Percentiles rank a stretch among this genome's conserved stretches.
These are phyloP conservation scores for Vaccinium myrtillus DNA, from an alignment of 148 eudicot species.

Conservation along the genomic window DNA sequence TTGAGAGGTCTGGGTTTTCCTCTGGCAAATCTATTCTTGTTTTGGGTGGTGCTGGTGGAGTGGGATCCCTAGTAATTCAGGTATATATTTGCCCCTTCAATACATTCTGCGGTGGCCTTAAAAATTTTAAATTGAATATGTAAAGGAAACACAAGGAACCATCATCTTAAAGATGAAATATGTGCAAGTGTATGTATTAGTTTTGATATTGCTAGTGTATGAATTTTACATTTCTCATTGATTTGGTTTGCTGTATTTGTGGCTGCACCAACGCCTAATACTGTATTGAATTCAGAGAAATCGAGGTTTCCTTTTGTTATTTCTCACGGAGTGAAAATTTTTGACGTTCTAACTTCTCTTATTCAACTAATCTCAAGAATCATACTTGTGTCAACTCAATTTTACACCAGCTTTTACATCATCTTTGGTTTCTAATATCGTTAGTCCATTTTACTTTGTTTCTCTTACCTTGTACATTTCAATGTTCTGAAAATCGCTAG, in stretches of 20 bases:
- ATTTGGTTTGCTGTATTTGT: background rate
- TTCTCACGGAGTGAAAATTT: background rate
- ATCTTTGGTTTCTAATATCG: background rate
- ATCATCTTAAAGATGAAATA: background rate
- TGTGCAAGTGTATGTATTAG: background rate
- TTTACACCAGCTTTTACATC: background rate
- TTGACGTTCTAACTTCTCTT: background rate
- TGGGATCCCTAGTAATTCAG: slow-evolving; percentile 90
- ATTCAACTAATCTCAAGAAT: background rate
- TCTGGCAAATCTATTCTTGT: slow-evolving; percentile 82
- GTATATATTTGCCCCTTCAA: slow-evolving; percentile 19
- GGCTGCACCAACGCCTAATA: background rate
- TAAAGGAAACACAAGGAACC: background rate
- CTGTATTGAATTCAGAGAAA: background rate
- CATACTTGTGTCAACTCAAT: background rate
- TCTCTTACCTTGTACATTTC: background rate
- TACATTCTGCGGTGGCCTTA: background rate
- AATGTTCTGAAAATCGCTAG: too few relatives aligned
- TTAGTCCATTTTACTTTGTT: background rate
- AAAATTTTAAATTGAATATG: background rate
- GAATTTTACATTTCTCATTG: background rate
- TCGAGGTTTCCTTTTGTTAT: background rate
- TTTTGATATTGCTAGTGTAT: background rate
- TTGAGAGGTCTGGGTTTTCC: slow-evolving; percentile 74
- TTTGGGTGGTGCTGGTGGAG: slow-evolving; percentile 94